phyloP scores from a whole-genome alignment of 371 early-diverging fungal genomes.

The Circinella minor region DNA sequence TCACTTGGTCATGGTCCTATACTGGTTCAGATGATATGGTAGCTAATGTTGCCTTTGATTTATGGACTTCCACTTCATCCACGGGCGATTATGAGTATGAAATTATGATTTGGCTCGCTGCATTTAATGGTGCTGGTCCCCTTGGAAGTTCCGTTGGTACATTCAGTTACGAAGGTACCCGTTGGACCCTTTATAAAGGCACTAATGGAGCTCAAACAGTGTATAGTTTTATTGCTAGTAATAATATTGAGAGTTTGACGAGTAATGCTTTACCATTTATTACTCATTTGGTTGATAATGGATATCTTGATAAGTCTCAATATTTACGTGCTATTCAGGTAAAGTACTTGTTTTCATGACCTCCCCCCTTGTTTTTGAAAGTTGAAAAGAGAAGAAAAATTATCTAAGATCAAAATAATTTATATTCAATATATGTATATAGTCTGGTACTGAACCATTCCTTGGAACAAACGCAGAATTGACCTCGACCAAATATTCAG shows the following conservation, averaged over 20 bases:
- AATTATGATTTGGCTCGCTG: constrained; percentile 29
- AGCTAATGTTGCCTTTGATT: constrained; percentile 25
- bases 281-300: constrained; percentile 12
- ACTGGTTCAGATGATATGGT: constrained; percentile 11
- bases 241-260: constrained; percentile 8
- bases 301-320: constrained; percentile 21
- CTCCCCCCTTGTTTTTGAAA: too few relatives aligned
- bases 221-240: constrained; percentile 25
- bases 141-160: constrained; percentile 19
- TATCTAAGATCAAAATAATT: too few relatives aligned
- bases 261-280: constrained; percentile 19
- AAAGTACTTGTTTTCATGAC: too few relatives aligned
- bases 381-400: too few relatives aligned
- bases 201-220: constrained; percentile 25
- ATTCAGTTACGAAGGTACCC: constrained; percentile 10
- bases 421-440: too few relatives aligned
- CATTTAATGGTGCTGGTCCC: constrained; percentile 25
- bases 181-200: constrained; percentile 20
- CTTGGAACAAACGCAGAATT: constrained; percentile 14
- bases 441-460: constrained; percentile 26
- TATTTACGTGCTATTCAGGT: constrained; percentile 23
- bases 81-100: constrained; percentile 17
- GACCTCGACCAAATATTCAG: neutral
- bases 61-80: constrained; percentile 20
- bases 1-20: constrained; percentile 22